Conservation (phyloP, 129 eudicot genomes). For the Flaveria linearis region DNA sequence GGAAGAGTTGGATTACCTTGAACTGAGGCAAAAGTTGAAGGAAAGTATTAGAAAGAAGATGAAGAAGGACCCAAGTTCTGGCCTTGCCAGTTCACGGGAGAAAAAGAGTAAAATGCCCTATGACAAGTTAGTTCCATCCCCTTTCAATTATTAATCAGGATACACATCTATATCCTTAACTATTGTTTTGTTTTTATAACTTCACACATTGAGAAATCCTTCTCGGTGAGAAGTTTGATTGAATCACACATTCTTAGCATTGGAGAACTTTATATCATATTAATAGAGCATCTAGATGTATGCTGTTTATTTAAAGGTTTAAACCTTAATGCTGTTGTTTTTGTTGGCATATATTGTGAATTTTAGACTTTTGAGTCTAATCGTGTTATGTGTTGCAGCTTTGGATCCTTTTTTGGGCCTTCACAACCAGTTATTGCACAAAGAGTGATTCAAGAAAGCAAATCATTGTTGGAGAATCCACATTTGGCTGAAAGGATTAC, state of each 20-base stretch:
- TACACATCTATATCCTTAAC: background rate
- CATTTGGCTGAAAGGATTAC: constrained; percentile 60
- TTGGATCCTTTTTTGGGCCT: constrained; percentile 96
- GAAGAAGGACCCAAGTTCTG: constrained; percentile 64
- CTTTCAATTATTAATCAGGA: background rate
- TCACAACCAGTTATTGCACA: constrained; percentile 96
- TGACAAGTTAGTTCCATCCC: constrained; percentile 60
- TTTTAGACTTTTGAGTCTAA: constrained; percentile 7
- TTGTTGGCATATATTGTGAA: constrained; percentile 3
- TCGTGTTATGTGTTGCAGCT: constrained; percentile 51
- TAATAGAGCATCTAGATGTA: constrained; percentile 16
- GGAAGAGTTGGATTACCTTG: constrained; percentile 71
- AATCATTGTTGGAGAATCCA: constrained; percentile 82
- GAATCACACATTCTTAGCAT: too few species aligned
- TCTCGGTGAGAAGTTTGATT: too few species aligned
- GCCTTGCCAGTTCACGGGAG: constrained; percentile 42
- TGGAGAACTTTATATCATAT: too few species aligned
- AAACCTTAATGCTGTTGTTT: background rate
- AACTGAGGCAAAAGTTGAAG: constrained; percentile 66
- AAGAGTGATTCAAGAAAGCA: constrained; percentile 96
- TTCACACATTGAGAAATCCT: background rate
- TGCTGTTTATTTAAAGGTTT: background rate
- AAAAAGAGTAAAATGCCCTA: constrained; percentile 40
- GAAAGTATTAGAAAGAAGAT: constrained; percentile 57
- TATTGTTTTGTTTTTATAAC: constrained; percentile 9